Conservation (phyloP, 345 rosid genomes). For the Eucalyptus virginea region DNA sequence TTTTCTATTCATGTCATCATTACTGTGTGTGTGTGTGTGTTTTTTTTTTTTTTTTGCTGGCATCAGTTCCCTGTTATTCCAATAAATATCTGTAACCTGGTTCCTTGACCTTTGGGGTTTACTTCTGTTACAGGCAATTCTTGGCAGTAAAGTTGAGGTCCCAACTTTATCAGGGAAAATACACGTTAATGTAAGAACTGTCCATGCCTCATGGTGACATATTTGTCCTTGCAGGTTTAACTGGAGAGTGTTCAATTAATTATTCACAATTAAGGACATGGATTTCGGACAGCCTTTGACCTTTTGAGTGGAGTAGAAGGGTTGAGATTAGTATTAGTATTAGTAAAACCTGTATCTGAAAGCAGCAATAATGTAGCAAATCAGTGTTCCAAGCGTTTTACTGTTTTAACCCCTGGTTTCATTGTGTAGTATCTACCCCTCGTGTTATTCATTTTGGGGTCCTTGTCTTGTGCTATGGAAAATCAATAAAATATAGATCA, state of each 20-base stretch:
- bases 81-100: neutral
- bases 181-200: conserved; percentile 40
- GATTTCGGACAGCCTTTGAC: too few species aligned
- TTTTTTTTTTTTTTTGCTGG: neutral
- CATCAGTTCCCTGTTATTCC: neutral
- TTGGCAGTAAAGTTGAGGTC: conserved; percentile 74
- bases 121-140: conserved; percentile 55
- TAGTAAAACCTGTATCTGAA: too few species aligned
- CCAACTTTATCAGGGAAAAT: conserved; percentile 63
- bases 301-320: too few species aligned
- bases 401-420: too few species aligned
- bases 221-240: neutral
- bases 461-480: too few species aligned
- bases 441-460: too few species aligned
- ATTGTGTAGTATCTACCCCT: too few species aligned
- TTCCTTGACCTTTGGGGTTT: neutral
- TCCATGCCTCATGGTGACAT: neutral
- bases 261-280: neutral
- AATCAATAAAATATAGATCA: too few species aligned
- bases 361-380: too few species aligned
- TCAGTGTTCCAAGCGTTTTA: too few species aligned
- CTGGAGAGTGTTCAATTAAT: neutral
- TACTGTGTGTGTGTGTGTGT: neutral
- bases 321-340: too few species aligned
- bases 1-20: neutral